Evolutionary conservation across 164 flowering plant genomes (phyloP), one percentile per base, ranked within the genome.

Genomic region (Vitis rupestris): DNA sequence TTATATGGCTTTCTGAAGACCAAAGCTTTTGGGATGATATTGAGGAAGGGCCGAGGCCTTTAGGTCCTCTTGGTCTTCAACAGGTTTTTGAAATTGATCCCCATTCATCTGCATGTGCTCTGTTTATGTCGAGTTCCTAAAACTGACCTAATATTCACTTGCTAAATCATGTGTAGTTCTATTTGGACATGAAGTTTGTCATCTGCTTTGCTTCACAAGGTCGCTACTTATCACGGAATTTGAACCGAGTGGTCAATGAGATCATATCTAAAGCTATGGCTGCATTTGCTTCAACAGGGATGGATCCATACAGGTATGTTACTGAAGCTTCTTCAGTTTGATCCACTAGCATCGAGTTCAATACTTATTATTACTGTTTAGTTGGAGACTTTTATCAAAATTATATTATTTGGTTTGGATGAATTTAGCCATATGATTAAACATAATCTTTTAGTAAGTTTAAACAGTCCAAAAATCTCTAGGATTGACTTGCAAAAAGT

Each of bases 21-120:
- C 97, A 96, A 73, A 84, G 82, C 77, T 96, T 96, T 75, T 96
- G 99, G 99, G 99, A 96, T 79, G 99, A 96, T 70, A 89, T 96
- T 65, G 98, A 88, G 78, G 92, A 85, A 50, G 98, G 98, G 50
- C 90, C 90, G 70, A 87, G 72, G 76, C 85, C 97, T 62, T 70
- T 96, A 72, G 97, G 97, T 57, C 82, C 97, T 60, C 78, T 84
- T 61, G 99, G 98, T 64, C 91, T 96, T 71, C 97, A 86, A 72
- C 99, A 92, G 93, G 99, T 90, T 70, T 30, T 59, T 11, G 64
- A 52, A 31, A 29, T 63, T 54, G 30, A 9, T 58, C 55, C 50
- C 16, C 4, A 6, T 10, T 14, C 48, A 0, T 50, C 54, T 50
- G 8, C 37, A 29, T 59, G 47, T 61, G 14, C 17, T 27, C 13